Conservation (phyloP, 345 rosid genomes). For the Syzygium aqueum region DNA sequence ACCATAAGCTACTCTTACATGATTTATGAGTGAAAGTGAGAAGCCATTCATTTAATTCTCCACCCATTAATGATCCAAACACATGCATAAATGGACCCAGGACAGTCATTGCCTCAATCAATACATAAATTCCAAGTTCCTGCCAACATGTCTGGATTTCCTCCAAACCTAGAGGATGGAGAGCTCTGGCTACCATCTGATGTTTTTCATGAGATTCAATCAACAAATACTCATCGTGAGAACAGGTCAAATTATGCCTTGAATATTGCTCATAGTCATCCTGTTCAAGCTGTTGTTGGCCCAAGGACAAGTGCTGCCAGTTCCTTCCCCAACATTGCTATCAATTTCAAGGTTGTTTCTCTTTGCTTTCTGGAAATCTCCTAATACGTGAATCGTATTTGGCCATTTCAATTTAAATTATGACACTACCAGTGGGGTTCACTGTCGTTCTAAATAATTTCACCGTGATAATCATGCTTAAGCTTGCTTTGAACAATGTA, state of each 20-base stretch:
- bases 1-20: background rate
- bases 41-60: background rate
- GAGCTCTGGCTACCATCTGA: slow-evolving; percentile 27
- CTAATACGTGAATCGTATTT: background rate
- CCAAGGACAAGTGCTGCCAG: background rate
- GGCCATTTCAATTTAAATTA: background rate
- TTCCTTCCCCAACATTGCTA: background rate
- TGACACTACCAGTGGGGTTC: background rate
- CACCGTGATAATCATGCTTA: background rate
- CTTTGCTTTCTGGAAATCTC: background rate
- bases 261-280: background rate
- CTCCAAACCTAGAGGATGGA: slow-evolving; percentile 21
- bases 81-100: background rate
- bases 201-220: slow-evolving; percentile 11
- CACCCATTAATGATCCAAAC: background rate
- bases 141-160: background rate
- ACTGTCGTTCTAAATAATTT: background rate
- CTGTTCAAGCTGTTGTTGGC: background rate
- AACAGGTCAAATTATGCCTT: background rate
- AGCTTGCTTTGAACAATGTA: background rate
- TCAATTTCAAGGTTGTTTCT: background rate
- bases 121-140: background rate
- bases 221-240: background rate
- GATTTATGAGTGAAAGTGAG: background rate
- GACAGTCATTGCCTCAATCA: background rate